Evolutionary conservation across 2,329 filamentous ascomycete genomes (phyloP), one percentile per base, ranked within the genome.

Genomic region (Seiridium unicorne): DNA sequence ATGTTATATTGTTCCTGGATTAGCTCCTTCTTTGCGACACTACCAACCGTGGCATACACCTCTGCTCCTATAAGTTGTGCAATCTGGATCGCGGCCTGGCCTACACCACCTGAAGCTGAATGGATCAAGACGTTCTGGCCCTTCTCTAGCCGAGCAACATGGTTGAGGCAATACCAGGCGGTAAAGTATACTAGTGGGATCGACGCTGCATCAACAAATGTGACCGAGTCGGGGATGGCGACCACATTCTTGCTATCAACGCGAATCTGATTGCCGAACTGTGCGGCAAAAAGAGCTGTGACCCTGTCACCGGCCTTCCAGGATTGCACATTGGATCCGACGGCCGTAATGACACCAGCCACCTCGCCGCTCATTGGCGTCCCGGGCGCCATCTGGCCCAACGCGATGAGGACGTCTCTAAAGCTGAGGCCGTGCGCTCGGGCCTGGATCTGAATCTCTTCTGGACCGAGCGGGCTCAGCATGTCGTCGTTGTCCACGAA

Each of bases 151-250:
- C 66, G 58, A 3, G 68, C 73, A 34, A 67, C 38, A 35, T 71
- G 18, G 9, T 65, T 56, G 1, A 76, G 64, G 11, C 63, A 62
- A 49, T 71, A 65, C 35, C 65, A 66, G 5, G 68, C 72, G 4
- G 74, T 74, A 5, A 54, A 46, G 57, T 62, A 72, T 4, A 65
- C 64, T 5, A 69, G n/a, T 0, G 71, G 69, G 40, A 73, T 62
- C 0, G 70, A 64, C 13, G 68, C 67, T 11, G 67, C 70, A 13
- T 65, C 61, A n/a, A 60, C 61, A 38, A 70, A 69, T 2, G 58
- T 44, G 56, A 71, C 57, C 3, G 51, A 53, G 11, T 55, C 38
- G 5, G 51, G 51, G 26, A 44, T 46, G 72, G 40, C 42, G 72
- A 69, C 9, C 10, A 40, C 44, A 51, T 31, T 31, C 18, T 32